Conservation (phyloP, 306 rosid species). For the Arachis hypogaea region DNA sequence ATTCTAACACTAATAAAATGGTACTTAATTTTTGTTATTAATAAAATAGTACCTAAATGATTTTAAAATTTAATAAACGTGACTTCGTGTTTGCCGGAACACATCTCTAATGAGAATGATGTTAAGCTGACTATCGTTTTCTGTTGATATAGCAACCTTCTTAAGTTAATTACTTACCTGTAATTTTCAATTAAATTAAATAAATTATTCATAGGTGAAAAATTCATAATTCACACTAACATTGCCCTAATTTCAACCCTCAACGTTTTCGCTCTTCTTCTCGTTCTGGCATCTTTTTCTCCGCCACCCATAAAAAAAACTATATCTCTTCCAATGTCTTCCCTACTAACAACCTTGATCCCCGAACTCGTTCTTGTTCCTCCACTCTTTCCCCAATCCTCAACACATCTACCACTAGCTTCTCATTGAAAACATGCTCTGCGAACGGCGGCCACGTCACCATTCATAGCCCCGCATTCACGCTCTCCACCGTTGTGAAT, state of each 20-base stretch:
- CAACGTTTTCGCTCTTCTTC: slow-evolving; percentile 12
- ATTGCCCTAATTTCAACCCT: slow-evolving; percentile 21
- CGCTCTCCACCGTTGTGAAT: slow-evolving; percentile 42
- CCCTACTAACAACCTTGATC: slow-evolving; percentile 29
- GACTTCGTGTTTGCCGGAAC: too few relatives aligned
- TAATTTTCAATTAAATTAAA: too few relatives aligned
- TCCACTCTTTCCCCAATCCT: slow-evolving; percentile 45
- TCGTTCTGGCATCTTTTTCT: slow-evolving; percentile 28
- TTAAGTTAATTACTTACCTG: too few relatives aligned
- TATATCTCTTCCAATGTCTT: slow-evolving; percentile 33
- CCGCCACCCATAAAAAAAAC: slow-evolving; percentile 27
- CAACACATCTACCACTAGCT: slow-evolving; percentile 41
- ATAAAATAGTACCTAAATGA: too few relatives aligned
- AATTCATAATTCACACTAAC: too few relatives aligned
- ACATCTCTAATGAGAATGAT: too few relatives aligned
- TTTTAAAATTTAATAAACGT: too few relatives aligned
- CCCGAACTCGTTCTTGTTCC: slow-evolving; percentile 39
- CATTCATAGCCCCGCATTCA: slow-evolving; percentile 42
- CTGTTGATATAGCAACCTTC: too few relatives aligned
- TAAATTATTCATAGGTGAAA: too few relatives aligned
- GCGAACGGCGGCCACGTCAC: slow-evolving; percentile 49
- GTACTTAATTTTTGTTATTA: too few relatives aligned
- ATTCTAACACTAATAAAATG: too few relatives aligned
- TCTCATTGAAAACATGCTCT: slow-evolving; percentile 46
- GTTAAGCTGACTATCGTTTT: too few relatives aligned